Conservation (phyloP, 2,329 filamentous ascomycete genomes). For the Alternaria ventricosa region DNA sequence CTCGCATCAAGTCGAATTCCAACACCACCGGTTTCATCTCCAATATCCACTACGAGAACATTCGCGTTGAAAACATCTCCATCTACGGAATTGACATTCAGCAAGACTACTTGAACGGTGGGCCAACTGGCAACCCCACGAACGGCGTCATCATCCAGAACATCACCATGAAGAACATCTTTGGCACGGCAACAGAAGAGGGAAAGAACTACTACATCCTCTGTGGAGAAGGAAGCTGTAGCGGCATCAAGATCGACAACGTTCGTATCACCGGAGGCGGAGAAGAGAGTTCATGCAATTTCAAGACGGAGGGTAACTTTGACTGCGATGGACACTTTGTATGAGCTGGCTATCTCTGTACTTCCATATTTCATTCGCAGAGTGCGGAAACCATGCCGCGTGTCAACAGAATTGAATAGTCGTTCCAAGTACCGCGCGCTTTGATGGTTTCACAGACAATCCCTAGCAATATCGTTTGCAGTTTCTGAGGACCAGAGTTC, state of each 20-base stretch:
- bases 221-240: conserved; percentile 59
- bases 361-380: not conserved
- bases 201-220: conserved; percentile 58
- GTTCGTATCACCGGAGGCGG: conserved; percentile 50
- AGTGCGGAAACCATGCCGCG: not conserved
- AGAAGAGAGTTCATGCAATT: conserved; percentile 39
- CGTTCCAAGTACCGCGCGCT: not conserved
- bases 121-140: conserved; percentile 52
- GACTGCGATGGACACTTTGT: conserved; percentile 29
- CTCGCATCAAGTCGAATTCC: conserved; percentile 63
- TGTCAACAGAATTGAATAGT: not conserved
- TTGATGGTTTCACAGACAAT: not conserved
- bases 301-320: conserved; percentile 35
- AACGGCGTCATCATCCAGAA: conserved; percentile 53
- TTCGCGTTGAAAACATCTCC: conserved; percentile 48
- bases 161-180: conserved; percentile 50
- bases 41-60: conserved; percentile 22
- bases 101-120: conserved; percentile 58
- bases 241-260: conserved; percentile 59
- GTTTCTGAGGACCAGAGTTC: not conserved
- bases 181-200: conserved; percentile 40
- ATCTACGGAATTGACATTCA: conserved; percentile 58
- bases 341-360: not conserved
- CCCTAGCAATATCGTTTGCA: not conserved
- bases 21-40: conserved; percentile 53